Evolutionary conservation across 371 early-diverging fungal genomes (phyloP).

Genomic region (Mucor circinelloides): DNA sequence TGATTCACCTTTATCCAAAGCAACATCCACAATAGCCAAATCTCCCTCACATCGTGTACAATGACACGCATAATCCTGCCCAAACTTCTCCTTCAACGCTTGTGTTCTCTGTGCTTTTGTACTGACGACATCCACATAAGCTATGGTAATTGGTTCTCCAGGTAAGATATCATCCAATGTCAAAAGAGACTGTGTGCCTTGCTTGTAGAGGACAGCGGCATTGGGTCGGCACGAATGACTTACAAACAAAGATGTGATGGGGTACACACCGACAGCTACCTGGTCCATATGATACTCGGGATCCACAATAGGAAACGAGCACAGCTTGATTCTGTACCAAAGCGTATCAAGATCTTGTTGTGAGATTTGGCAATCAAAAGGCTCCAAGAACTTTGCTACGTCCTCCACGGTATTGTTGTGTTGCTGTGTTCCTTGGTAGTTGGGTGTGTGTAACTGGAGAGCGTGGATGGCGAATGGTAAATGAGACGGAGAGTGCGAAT

Average conservation of each 20-base stretch:
- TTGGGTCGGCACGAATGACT: slow-evolving; percentile 88
- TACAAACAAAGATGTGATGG: slow-evolving; percentile 69
- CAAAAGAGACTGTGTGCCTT: slow-evolving; percentile 48
- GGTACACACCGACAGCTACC: slow-evolving; percentile 76
- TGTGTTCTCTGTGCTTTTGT: slow-evolving; percentile 55
- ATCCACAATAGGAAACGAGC: slow-evolving; percentile 25
- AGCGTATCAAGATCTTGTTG: slow-evolving; percentile 12
- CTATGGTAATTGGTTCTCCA: slow-evolving; percentile 74
- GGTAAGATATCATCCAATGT: slow-evolving; percentile 62
- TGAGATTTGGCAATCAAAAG: slow-evolving; percentile 19
- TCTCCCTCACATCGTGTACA: slow-evolving; percentile 37
- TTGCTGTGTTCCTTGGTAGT: neutral
- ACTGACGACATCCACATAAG: slow-evolving; percentile 72
- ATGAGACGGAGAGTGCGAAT: slow-evolving; percentile 48
- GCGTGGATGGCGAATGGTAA: slow-evolving; percentile 40
- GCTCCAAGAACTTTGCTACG: slow-evolving; percentile 15
- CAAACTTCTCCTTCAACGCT: slow-evolving; percentile 48
- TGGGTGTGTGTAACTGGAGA: slow-evolving; percentile 22
- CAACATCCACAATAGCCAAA: slow-evolving; percentile 8
- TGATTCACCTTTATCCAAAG: slow-evolving; percentile 18
- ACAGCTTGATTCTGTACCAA: slow-evolving; percentile 19
- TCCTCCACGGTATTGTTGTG: slow-evolving; percentile 6
- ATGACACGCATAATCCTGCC: slow-evolving; percentile 28
- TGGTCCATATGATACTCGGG: slow-evolving; percentile 62
- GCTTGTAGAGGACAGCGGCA: slow-evolving; percentile 59